phyloP scores from a whole-genome alignment of 345 rosid species.

The Adansonia digitata region DNA sequence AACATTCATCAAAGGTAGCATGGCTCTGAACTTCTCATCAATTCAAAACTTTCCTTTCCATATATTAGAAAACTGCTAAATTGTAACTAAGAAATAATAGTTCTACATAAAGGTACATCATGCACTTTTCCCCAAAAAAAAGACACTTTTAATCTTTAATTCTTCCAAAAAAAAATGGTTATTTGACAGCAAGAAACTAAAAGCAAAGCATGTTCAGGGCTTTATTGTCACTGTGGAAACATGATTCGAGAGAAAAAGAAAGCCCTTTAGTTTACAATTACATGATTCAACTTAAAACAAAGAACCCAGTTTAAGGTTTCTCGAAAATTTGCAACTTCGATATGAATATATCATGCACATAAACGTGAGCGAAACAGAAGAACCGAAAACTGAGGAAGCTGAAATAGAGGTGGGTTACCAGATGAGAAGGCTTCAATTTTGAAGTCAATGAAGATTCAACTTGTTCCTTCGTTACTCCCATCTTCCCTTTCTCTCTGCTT shows the following conservation, averaged over 20 bases:
- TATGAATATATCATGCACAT: background rate
- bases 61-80: background rate
- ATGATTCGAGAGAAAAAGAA: background rate
- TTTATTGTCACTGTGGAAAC: background rate
- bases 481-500: constrained; percentile 11
- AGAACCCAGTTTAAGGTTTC: background rate
- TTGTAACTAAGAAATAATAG: background rate
- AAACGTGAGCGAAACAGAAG: background rate
- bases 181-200: background rate
- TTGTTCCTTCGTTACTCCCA: constrained; percentile 80
- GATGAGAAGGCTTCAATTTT: constrained; percentile 65
- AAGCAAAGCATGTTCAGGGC: background rate
- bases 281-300: background rate
- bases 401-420: constrained; percentile 32
- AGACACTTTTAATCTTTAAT: background rate
- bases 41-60: background rate
- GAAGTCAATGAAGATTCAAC: constrained; percentile 61
- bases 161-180: background rate
- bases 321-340: background rate
- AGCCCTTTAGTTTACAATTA: background rate
- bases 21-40: background rate
- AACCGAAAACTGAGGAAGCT: background rate
- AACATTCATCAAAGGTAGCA: background rate
- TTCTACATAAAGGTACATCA: background rate
- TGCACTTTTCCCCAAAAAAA: background rate